Base-by-base conservation (phyloP, 768 basidiomycete species). In the Tulasnella sp. region DNA sequence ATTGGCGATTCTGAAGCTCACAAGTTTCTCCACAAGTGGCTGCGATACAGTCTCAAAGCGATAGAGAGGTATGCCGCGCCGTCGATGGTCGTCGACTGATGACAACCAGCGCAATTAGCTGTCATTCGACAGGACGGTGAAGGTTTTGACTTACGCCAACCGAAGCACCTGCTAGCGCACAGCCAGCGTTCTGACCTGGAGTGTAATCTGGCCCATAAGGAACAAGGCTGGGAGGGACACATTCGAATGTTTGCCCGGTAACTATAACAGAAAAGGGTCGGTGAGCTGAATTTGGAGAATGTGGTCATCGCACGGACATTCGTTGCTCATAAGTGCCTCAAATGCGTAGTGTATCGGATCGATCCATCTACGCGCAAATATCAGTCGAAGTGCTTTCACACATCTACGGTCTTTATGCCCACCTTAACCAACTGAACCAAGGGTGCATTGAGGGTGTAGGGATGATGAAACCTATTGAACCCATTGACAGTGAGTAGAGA, bases 241-340 rank as follows among this genome's bases (percentile, higher is more conserved):
- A 66, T 86, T 86, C 44, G 84, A 76, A 2, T 7, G 7, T 38
- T 38, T 38, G 34, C 34, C 34, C 34, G 34, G 34, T 38, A 15
- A 38, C 34, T 38, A 15, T n/a, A n/a, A n/a, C n/a, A 15, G 87
- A 87, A 19, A 85, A 74, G 32, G 88, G 70, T 58, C 76, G 79
- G 47, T 68, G 71, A 21, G 85, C 86, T 65, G 84, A 81, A 65
- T 86, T 88, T 10, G 72, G 73, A 43, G 87, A 68, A n/a, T 15
- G 34, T 38, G 15, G 34, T 77, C 69, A 34, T 81, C 80, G 17
- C 81, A 79, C 75, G 76, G 79, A 70, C 91, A 91, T 69, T 94
- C 91, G 69, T 93, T 93, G 70, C 85, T 82, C 83, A 93, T 86
- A 34, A 78, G 74, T 2, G 80, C 82, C 65, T 85, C 80, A 78